Conservation (phyloP, 495 filamentous ascomycete genomes). For the Cercophora samala region DNA sequence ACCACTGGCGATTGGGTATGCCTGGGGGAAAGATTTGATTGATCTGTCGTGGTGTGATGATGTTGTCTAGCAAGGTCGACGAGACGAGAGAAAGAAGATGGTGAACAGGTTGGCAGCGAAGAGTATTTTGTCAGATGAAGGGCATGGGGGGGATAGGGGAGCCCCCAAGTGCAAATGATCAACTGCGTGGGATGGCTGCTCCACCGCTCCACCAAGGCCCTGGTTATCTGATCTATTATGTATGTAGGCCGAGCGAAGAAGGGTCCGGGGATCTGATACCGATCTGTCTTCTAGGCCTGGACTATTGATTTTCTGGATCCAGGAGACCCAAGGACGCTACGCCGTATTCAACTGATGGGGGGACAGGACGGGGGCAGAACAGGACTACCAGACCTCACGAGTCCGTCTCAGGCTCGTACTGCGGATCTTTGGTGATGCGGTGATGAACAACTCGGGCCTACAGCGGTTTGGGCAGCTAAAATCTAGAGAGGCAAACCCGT, state of each 20-base stretch:
- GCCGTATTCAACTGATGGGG: not conserved
- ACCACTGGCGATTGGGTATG: not conserved
- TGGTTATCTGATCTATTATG: slow-evolving; percentile 28
- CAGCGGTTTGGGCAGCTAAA: slow-evolving; percentile 7
- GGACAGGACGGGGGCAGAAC: not conserved
- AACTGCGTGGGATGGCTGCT: slow-evolving; percentile 2
- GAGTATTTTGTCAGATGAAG: not conserved
- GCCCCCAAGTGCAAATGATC: not conserved
- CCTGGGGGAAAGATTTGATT: not conserved
- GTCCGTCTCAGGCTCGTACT: not conserved
- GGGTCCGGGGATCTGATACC: slow-evolving; percentile 11
- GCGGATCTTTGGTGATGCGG: not conserved
- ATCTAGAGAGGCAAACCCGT: not conserved
- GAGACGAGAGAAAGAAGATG: not conserved
- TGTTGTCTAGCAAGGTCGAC: not conserved
- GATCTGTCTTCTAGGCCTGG: not conserved
- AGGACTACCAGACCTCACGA: not conserved
- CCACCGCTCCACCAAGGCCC: slow-evolving; percentile 17
- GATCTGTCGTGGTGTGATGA: not conserved
- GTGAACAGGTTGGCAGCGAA: not conserved
- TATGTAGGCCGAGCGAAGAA: slow-evolving; percentile 13
- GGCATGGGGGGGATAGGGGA: not conserved
- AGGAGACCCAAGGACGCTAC: not conserved
- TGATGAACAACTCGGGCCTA: not conserved
- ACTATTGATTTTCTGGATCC: slow-evolving; percentile 6